A percentile compares a stretch with the other conserved stretches of the same genome.
phyloP scores from a whole-genome alignment of 495 filamentous ascomycete genomes.

The Choiromyces venosus region DNA sequence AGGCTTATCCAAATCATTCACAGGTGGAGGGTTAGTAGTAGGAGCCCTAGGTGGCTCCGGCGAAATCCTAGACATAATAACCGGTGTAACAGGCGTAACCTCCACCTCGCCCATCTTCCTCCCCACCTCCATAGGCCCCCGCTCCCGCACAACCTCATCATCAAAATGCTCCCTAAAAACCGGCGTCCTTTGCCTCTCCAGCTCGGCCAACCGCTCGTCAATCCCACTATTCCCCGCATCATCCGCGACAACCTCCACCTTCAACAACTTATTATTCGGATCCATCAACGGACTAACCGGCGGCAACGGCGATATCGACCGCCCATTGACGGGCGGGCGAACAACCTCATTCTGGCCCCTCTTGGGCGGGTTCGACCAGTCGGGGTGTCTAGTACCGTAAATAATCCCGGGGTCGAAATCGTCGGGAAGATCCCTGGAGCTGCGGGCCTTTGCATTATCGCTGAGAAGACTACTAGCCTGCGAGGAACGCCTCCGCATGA shows the following conservation, averaged over 20 bases:
- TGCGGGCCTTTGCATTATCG: constrained; percentile 41
- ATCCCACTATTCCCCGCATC: neutral
- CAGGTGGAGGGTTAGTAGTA: neutral
- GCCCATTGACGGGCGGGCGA: constrained; percentile 24
- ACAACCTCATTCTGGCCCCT: constrained; percentile 15
- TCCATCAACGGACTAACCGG: constrained; percentile 11
- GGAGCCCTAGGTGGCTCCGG: neutral
- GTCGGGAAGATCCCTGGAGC: constrained; percentile 53
- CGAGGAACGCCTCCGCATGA: constrained; percentile 58
- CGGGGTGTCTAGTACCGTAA: constrained; percentile 41
- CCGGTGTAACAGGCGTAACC: neutral
- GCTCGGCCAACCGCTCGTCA: neutral
- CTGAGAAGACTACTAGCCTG: constrained; percentile 39
- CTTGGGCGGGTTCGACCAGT: constrained; percentile 40
- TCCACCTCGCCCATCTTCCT: constrained; percentile 12
- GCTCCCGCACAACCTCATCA: constrained; percentile 46
- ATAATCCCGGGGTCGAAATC: constrained; percentile 67
- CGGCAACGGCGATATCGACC: constrained; percentile 7
- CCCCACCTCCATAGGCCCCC: neutral
- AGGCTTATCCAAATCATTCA: neutral
- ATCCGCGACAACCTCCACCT: constrained; percentile 25
- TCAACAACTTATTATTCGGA: constrained; percentile 21
- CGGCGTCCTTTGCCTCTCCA: constrained; percentile 48
- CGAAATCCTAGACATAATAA: neutral
- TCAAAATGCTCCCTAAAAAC: constrained; percentile 64